These are phyloP conservation scores for Apiotrichum domesticum DNA, from an alignment of 1,284 basidiomycete species.

Conservation along the genomic window DNA sequence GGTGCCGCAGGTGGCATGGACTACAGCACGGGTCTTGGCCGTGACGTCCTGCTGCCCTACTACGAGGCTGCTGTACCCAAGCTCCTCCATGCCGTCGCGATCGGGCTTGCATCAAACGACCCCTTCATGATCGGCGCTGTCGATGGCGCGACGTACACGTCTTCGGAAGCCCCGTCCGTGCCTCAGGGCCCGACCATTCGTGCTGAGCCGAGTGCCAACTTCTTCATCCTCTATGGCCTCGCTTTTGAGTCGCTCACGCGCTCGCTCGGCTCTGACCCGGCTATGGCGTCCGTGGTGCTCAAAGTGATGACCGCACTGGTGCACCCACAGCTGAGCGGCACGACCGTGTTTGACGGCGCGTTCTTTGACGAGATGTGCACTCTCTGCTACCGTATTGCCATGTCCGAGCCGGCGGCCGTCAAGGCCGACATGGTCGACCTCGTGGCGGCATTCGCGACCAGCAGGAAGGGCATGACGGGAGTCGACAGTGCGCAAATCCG, in stretches of 20 bases:
- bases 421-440: conserved; percentile 72
- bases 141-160: conserved; percentile 60
- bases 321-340: conserved; percentile 70
- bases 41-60: conserved; percentile 88
- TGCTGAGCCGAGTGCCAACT: conserved; percentile 71
- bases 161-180: conserved; percentile 15
- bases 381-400: conserved; percentile 79
- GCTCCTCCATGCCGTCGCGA: conserved; percentile 81
- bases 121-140: conserved; percentile 68
- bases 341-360: conserved; percentile 67
- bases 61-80: conserved; percentile 76
- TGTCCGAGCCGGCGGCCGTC: conserved; percentile 71
- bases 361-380: conserved; percentile 87
- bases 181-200: conserved; percentile 37
- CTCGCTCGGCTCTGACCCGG: conserved; percentile 54
- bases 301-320: conserved; percentile 74
- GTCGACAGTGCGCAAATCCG: conserved; percentile 36
- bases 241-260: conserved; percentile 82
- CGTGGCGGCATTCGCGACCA: conserved; percentile 59
- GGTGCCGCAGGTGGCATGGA: conserved; percentile 64
- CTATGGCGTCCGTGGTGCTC: conserved; percentile 58
- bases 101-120: conserved; percentile 67
- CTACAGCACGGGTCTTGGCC: conserved; percentile 74
- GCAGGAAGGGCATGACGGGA: conserved; percentile 32
- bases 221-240: conserved; percentile 85